Evolutionary conservation across 192 early-diverging fungal genomes (phyloP), one percentile per base, ranked within the genome.

Genomic region (Paraglomus brasilianum): DNA sequence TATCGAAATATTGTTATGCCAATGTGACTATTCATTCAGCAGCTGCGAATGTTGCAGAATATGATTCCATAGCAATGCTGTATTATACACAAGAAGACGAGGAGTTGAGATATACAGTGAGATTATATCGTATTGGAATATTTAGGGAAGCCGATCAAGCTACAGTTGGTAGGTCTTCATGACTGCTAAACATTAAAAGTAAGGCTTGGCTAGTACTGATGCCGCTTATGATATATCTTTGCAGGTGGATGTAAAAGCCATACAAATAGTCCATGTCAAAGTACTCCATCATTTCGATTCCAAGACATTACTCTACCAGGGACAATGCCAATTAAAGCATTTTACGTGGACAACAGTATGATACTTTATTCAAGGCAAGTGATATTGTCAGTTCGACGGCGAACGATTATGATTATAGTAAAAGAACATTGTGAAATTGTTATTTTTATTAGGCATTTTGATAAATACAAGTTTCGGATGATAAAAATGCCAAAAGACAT

Each of bases 321-420:
- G 24, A 63, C 61, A 46, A 63, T 45, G 7, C 24, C 13, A 21
- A 63, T 63, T 63, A 63, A 46, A 30, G 43, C 61, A 19, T 63
- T 63, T 63, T 45, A 63, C 6, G 43, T 63, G 10, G 61, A 63
- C 5, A 30, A 43, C 36, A 46, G 22, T 44, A 39, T 63, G n/a
- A 63, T 63, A 22, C 47, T 63, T 46, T 63, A 63, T 63, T 63
- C 61, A 45, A 63, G 61, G 61, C 47, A 63, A 2, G 43, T 47
- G 14, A 13, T 21, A n/a, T 53, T 53, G 14, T 56, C 17, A 13
- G 14, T 56, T 56, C 4, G 9, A 10, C 30, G 0, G 10, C 13
- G 17, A 17, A 56, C 8, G 21, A 5, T 22, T 15, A 30, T 47
- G 2, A 46, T 45, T 30, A 4, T 8, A 15, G 13, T 63, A 9